Base-by-base conservation (phyloP, 2,329 filamentous ascomycete species). In the Dothideomycetidae sp. region DNA sequence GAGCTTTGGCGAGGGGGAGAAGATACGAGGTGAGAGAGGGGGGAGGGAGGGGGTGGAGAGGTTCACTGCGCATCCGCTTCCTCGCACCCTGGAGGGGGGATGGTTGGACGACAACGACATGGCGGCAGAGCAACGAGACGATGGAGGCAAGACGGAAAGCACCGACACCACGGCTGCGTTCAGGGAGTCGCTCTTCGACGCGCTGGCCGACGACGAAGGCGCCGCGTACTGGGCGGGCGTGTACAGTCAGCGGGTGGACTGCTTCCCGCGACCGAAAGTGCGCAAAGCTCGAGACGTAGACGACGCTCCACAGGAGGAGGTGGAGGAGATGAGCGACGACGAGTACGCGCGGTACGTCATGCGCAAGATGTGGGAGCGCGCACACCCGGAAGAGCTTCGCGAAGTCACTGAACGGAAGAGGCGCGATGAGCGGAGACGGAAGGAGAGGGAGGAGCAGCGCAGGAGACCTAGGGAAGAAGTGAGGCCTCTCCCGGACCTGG, bases 161-260 rank as follows among this genome's bases (percentile, higher is more conserved):
- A 29, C 9, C 10, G 73, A 80, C 47, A 69, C 82, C 0, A 77
- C 84, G 29, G 66, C 70, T 0, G 84, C 88, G 1, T 98, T 98
- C 56, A 78, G 83, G 18, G 83, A 93, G 57, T 93, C 85, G 1
- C 75, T 98, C 4, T 96, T 96, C 61, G 90, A 98, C 57, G 90
- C 90, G 19, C 78, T 98, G 59, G 88, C 85, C 26, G 90, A 98
- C 58, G 88, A 96, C 53, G 90, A 98, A 60, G 90, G 88, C 32
- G 90, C 90, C 2, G 73, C 76, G 5, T 98, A 90, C 62, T 98
- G 90, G 90, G 80, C 94, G 56, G 74, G 75, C 11, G 82, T 98
- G n/a, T 98, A 96, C 59, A 86, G 85, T 1, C 88, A 96, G 55
- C 88, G 90, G 0, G 80, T 96, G 34, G 85, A 94, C 58, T 72